Base-by-base conservation (phyloP, 1,284 basidiomycete species). In the Volvariella volvacea region DNA sequence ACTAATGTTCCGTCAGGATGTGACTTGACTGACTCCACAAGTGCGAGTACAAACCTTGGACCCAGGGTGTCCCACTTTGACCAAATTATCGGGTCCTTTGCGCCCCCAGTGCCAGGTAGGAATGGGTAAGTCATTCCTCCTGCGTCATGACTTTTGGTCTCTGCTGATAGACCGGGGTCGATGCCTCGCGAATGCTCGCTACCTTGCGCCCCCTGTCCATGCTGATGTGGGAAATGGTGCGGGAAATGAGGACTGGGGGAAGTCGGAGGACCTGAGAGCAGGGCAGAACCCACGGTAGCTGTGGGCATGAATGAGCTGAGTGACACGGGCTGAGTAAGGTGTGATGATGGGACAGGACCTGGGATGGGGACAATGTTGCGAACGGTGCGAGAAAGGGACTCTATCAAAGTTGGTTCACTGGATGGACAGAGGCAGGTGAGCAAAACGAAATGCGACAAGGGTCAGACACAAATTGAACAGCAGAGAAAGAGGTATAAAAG, bases 311-410 rank as follows among this genome's bases (percentile, higher is more conserved):
- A 73, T 39, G 55, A 66, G 8, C 72, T 75, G 44, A 71, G 71
- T 0, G 70, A 72, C 14, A 75, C 55, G 0, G 73, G 76, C 16
- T 67, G 69, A 8, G 76, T 70, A 1, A 20, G 4, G 14, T 63
- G 62, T 0, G 70, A 67, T 4, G 64, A 60, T 1, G 58, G 56
- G 6, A 57, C 46, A 16, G 74, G 70, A 22, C 75, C 66, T n/a
- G 71, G 62, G 32, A 76, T 68, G 8, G 72, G 76, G 15, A 80
- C 71, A 43, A 78, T 78, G 49, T 61, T 70, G 39, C 73, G 70
- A 25, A 79, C 60, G 1, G 72, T 65, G 16, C 71, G 68, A 12
- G 76, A 76, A 51, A 78, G 65, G 28, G 63, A 64, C 55, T 77
- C 70, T 12, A 78, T 62, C 44, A 72, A 64, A 0, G 75, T 68